Evolutionary conservation across 2,329 filamentous ascomycete genomes (phyloP).

Genomic region (Escovopsis sp.): DNA sequence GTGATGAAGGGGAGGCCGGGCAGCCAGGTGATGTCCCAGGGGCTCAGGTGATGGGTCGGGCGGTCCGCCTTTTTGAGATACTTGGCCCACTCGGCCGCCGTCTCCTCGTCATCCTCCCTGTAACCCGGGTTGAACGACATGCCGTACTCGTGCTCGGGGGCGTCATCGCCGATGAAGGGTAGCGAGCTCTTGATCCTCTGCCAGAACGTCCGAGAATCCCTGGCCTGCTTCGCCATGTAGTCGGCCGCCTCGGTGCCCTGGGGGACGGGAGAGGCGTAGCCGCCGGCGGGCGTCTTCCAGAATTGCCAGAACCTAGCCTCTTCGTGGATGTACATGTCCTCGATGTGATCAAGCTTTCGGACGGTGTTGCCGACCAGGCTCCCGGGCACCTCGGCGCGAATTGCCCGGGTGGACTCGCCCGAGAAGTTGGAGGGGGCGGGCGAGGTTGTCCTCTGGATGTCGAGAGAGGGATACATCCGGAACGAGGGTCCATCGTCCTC

Average conservation of each 20-base stretch:
- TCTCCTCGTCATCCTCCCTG: constrained; percentile 41
- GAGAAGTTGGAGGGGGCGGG: constrained; percentile 24
- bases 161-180: constrained; percentile 32
- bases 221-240: constrained; percentile 16
- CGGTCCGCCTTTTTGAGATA: constrained; percentile 72
- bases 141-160: constrained; percentile 42
- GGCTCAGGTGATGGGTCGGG: constrained; percentile 66
- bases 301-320: constrained; percentile 44
- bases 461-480: constrained; percentile 15
- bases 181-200: constrained; percentile 34
- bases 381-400: constrained; percentile 2
- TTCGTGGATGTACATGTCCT: constrained; percentile 33
- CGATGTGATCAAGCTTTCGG: constrained; percentile 32
- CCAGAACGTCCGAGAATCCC: constrained; percentile 32
- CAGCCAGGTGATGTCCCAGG: constrained; percentile 52
- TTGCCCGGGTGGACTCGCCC: constrained; percentile 20
- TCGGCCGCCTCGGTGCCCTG: constrained; percentile 35
- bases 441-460: constrained; percentile 20
- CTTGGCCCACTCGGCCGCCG: constrained; percentile 61
- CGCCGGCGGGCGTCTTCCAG: constrained; percentile 48
- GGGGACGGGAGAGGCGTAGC: constrained; percentile 46
- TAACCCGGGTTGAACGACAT: constrained; percentile 47
- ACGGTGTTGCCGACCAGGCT: constrained; percentile 31
- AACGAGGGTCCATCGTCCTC: constrained; percentile 11
- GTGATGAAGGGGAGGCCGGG: constrained; percentile 65